Percentiles rank a stretch among this genome's conserved stretches.
These are phyloP conservation scores for Achaetomiella virescens DNA, from an alignment of 495 filamentous ascomycete species.

Conservation along the genomic window DNA sequence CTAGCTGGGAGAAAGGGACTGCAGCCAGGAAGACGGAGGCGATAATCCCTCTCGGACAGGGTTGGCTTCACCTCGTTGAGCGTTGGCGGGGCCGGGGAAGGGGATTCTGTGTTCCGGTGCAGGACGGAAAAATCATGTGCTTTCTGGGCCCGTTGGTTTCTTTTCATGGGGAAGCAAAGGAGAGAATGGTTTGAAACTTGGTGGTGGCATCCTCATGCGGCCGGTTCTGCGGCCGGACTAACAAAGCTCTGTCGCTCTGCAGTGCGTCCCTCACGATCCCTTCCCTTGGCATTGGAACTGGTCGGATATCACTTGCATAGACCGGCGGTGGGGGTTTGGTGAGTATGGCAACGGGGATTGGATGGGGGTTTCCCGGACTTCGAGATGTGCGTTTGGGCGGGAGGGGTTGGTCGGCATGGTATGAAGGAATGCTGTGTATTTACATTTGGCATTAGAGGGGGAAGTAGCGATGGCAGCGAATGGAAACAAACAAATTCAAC, in stretches of 20 bases:
- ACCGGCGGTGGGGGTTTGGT: neutral
- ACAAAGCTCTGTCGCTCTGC: neutral
- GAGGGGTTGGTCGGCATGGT: neutral
- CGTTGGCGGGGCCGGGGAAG: conserved; percentile 9
- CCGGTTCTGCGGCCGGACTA: conserved; percentile 23
- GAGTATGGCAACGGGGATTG: conserved; percentile 10
- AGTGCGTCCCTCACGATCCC: neutral
- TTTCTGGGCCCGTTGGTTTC: neutral
- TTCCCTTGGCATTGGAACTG: neutral
- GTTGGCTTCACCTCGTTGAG: too few relatives aligned
- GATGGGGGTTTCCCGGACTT: neutral
- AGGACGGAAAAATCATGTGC: conserved; percentile 21
- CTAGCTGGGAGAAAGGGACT: too few relatives aligned
- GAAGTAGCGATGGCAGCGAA: neutral
- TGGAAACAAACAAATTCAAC: neutral
- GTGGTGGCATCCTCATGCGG: conserved; percentile 22
- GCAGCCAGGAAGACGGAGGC: too few relatives aligned
- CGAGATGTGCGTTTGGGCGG: neutral
- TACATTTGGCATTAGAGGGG: neutral
- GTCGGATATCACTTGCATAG: conserved; percentile 20
- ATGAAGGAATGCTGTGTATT: neutral
- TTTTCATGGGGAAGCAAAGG: neutral
- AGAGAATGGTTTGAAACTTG: neutral
- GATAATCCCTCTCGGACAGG: too few relatives aligned
- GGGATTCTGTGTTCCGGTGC: conserved; percentile 12